Evolutionary conservation across 1,284 basidiomycete genomes (phyloP), one percentile per base, ranked within the genome.

Genomic region (Fereydounia khargensis): DNA sequence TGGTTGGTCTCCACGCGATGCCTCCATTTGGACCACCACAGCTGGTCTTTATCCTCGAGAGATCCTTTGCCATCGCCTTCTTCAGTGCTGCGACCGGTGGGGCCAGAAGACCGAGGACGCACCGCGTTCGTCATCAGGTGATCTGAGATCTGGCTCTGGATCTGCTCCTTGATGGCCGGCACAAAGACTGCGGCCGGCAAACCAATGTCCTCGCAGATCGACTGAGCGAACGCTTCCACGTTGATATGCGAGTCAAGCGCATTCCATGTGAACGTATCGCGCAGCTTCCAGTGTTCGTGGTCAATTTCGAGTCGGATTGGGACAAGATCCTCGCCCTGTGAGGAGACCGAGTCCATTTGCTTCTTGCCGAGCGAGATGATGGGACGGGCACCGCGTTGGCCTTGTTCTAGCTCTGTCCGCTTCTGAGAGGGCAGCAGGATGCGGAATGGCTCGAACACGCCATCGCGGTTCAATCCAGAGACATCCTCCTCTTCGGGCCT

Each of bases 241-340:
- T 89, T 88, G 27, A 95, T 84, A 41, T 90, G 80, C 2, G 88
- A 85, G 76, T 97, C 94, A 89, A 72, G 37, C 41, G 92, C 79
- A 72, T 98, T 96, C 94, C 94, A 99, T 25, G 94, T 84, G 77
- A 98, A 96, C 0, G 94, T 92, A 75, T 99, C 94, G 28, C 91
- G 84, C 80, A 97, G 85, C 77, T 87, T 89, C 74, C 88, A 86
- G 71, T 89, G 87, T 39, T 83, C 82, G 43, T 94, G 86, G 65
- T 98, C 95, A 67, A 97, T 85, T 77, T 98, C 95, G 39, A 99
- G 80, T 17, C 94, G 84, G 40, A 98, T 88, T 3, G 94, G 94
- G 6, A 98, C 87, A 27, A 97, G 84, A 65, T 84, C 81, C 72
- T 92, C 91, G 7, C 84, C 81, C 24, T 81, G 78, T 54, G 83